Conservation (phyloP, 495 filamentous ascomycete species). For the Parmelia sp. region DNA sequence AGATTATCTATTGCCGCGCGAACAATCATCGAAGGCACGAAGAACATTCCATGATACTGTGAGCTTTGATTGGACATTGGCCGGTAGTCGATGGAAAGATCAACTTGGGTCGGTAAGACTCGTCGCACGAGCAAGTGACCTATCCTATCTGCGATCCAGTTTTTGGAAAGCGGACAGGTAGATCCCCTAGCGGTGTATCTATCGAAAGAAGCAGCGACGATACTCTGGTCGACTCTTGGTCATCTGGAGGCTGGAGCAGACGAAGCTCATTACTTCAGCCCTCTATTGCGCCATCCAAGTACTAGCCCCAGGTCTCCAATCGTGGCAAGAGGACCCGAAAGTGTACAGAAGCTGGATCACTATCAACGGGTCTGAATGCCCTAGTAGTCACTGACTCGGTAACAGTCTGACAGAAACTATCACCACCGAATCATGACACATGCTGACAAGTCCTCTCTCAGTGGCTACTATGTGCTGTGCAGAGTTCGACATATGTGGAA, state of each 20-base stretch:
- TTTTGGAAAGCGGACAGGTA: background rate
- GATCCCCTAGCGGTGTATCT: background rate
- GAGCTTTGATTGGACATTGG: background rate
- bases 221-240: background rate
- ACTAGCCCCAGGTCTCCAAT: background rate
- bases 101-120: no score
- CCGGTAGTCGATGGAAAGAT: background rate
- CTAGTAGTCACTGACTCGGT: background rate
- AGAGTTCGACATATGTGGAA: background rate
- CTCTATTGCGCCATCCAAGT: background rate
- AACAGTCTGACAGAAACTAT: background rate
- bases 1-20: conserved; percentile 24
- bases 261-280: background rate
- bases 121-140: no score
- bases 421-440: background rate
- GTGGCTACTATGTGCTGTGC: background rate
- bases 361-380: background rate
- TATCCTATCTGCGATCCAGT: background rate
- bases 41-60: conserved; percentile 19
- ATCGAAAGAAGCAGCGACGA: background rate
- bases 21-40: conserved; percentile 22
- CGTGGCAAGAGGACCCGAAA: conserved; percentile 1
- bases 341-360: background rate
- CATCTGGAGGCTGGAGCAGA: background rate
- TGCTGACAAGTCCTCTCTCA: background rate